These are phyloP conservation scores for Zygosaccharomyces sapae DNA, from an alignment of 1,139 yeast species.

Conservation along the genomic window DNA sequence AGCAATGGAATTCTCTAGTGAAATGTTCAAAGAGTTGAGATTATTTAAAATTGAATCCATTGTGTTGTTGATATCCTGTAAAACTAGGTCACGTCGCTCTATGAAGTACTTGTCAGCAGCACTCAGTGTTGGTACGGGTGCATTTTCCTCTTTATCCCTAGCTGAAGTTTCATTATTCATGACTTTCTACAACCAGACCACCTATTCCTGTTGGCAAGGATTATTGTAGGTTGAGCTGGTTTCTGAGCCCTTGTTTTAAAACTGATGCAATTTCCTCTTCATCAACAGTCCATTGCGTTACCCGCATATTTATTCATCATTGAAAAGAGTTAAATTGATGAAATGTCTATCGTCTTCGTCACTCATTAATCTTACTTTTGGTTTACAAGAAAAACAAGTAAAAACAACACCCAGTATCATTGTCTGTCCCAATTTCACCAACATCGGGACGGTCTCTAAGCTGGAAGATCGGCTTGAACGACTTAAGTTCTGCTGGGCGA, in stretches of 20 bases:
- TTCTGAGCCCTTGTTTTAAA: not conserved
- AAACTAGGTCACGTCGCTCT: conserved; percentile 31
- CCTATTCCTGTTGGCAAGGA: no score
- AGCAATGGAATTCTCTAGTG: conserved; percentile 48
- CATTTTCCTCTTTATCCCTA: not conserved
- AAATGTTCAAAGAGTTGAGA: conserved; percentile 47
- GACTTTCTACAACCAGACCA: not conserved
- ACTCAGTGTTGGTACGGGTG: conserved; percentile 11
- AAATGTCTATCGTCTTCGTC: not conserved
- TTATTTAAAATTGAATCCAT: conserved; percentile 51
- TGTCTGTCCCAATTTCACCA: conserved; percentile 23
- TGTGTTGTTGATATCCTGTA: conserved; percentile 36
- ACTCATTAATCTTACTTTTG: not conserved
- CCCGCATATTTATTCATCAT: conserved; percentile 3
- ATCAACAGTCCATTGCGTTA: not conserved
- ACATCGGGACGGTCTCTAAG: conserved; percentile 29
- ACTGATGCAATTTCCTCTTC: not conserved
- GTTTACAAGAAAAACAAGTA: no score
- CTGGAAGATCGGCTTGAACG: conserved; percentile 25
- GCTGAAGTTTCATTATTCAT: conserved; percentile 1
- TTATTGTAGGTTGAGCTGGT: no score
- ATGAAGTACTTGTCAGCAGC: conserved; percentile 29
- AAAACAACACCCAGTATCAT: conserved; percentile 27
- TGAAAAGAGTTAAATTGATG: not conserved
- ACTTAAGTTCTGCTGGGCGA: conserved; percentile 30